Percentiles rank a stretch among this genome's conserved stretches.
These are phyloP conservation scores for Aureococcus anophagefferens DNA, from an alignment of 108 stramenopile genomes.

Conservation along the genomic window DNA sequence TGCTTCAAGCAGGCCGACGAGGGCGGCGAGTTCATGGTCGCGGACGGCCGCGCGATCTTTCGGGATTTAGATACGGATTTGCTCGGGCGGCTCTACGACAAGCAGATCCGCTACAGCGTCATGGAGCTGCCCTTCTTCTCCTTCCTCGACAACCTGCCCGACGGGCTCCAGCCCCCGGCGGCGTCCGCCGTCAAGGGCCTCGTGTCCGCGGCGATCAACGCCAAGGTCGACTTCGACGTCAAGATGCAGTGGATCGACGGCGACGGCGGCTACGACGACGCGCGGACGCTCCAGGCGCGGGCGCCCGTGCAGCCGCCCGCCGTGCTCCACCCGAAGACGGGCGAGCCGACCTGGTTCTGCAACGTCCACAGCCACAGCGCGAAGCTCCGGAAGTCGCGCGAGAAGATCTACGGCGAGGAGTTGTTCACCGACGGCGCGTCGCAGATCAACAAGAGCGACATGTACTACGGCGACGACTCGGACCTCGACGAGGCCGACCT, in stretches of 20 bases:
- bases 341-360: constrained; percentile 81
- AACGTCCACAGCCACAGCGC: constrained; percentile 79
- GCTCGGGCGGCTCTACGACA: constrained; percentile 61
- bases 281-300: constrained; percentile 68
- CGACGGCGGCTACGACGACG: constrained; percentile 63
- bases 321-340: constrained; percentile 67
- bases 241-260: constrained; percentile 58
- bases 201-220: constrained; percentile 65
- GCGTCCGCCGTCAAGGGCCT: constrained; percentile 57
- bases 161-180: constrained; percentile 21
- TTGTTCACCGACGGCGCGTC: constrained; percentile 78
- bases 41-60: constrained; percentile 50
- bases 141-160: constrained; percentile 63
- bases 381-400: constrained; percentile 66
- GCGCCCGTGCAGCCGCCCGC: constrained; percentile 74
- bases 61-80: constrained; percentile 57
- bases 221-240: constrained; percentile 76
- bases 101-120: constrained; percentile 67
- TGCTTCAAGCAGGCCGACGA: constrained; percentile 79
- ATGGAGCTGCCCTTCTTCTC: constrained; percentile 84
- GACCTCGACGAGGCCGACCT: constrained; percentile 56
- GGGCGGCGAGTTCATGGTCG: constrained; percentile 78
- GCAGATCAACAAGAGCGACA: constrained; percentile 82
- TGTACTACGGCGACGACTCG: constrained; percentile 79
- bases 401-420: constrained; percentile 71